Evolutionary conservation across 768 basidiomycete species (phyloP), one percentile per base, ranked within the genome.

Genomic region (Xerocomellus intermedius): DNA sequence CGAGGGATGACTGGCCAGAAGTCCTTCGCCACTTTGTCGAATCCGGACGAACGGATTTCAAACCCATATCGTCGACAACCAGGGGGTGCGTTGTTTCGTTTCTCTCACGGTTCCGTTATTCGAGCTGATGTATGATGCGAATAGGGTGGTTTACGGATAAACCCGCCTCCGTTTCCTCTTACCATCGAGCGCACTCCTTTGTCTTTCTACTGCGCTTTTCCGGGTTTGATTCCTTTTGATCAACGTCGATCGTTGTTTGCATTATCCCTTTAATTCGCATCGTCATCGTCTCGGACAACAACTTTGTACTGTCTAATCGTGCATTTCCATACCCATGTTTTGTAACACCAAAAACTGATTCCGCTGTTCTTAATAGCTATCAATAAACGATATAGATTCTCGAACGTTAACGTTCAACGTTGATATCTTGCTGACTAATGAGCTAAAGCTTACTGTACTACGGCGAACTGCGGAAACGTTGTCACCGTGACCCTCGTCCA

Each of bases 11-110:
- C 69, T 92, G 89, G 89, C 70, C 75, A 6, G 76, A 78, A 19
- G 83, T 87, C 32, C 80, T 91, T 43, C 74, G 78, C 35, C 84
- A 88, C 72, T 91, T 86, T 64, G 83, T 89, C 53, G 84, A 86
- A 54, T 75, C 77, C 19, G 89, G 87, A 28, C 81, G 87, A 44
- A 83, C 82, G 17, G 88, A 90, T 67, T 91, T 91, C 73, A 82
- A 84, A 66, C 89, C 89, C n/a, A 87, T 89, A 76, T 89, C 87
- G 38, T 87, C 88, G 19, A 87, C 87, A 10, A 53, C 83, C 7
- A 73, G 83, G 73, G 88, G 89, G 88, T 90, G 71, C 78, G 87
- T 75, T 55, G 28, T 38, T 54, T 19, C 30, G 46, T 46, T 38
- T 36, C 39, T 39, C 17, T 55, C 30, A 51, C 49, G 19, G 9